Evolutionary conservation across 768 basidiomycete species (phyloP), one percentile per base, ranked within the genome.

Genomic region (Candolleomyces eurysporus): DNA sequence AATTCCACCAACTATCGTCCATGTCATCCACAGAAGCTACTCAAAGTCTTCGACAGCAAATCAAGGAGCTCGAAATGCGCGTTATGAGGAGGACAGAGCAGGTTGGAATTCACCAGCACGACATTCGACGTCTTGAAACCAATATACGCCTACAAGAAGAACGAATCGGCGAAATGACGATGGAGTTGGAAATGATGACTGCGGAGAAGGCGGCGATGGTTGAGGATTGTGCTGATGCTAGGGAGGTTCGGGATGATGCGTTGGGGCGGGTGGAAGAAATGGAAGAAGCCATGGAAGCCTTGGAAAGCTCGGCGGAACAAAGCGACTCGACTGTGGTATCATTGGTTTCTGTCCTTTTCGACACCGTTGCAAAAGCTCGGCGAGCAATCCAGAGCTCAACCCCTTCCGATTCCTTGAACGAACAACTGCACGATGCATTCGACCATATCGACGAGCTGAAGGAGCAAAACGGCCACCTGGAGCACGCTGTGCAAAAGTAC

Each of bases 151-250:
- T 93, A 39, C 86, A 90, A 59, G 92, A 94, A 69, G 91, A 93
- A 30, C 80, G 89, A 7, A 72, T 92, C 43, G 71, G 69, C 3
- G 92, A 93, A 75, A 82, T 91, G 83, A 86, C 82, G 3, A 71
- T 69, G 17, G 92, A 94, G 66, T 71, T 91, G 60, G 91, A 91
- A 67, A 82, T 82, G 62, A 75, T 87, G 61, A 78, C 75, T 21
- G 80, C 84, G 5, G 83, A 92, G 76, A 91, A 88, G 70, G 84
- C 85, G 59, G 86, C 89, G 2, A 91, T 94, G 89, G 84, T 93
- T 0, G 91, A 92, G 63, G 92, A 94, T 68, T 93, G 92, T 66
- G 87, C 87, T 4, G 85, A 88, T 58, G 90, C 90, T 2, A 79
- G 92, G 57, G 88, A 88, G 58, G 83, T 87, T 21, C 79, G 92